These are phyloP conservation scores for Hypoxylon rubiginosum DNA, from an alignment of 2,329 filamentous ascomycete species.

Conservation along the genomic window DNA sequence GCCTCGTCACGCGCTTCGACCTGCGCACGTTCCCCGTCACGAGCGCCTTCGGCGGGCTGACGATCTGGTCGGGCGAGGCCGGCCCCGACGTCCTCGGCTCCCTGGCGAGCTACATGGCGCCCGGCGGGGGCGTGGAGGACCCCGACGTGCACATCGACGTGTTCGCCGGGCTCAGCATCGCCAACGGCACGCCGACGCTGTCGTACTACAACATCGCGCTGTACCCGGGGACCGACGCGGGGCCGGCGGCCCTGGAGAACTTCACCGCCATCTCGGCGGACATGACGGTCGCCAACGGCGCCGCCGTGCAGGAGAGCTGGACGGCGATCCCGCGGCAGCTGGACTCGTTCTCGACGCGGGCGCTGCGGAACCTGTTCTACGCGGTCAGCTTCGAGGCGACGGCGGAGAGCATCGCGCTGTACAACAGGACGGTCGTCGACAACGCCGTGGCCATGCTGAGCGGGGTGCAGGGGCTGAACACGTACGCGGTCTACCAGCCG, in stretches of 20 bases:
- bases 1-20: constrained; percentile 54
- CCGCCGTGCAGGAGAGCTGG: constrained; percentile 13
- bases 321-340: constrained; percentile 15
- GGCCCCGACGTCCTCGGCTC: constrained; percentile 24
- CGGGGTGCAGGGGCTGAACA: constrained; percentile 17
- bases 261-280: constrained; percentile 35
- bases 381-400: constrained; percentile 21
- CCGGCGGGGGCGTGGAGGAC: constrained; percentile 41
- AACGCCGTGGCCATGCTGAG: constrained; percentile 25
- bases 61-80: constrained; percentile 21
- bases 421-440: constrained; percentile 27
- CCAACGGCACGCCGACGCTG: constrained; percentile 26
- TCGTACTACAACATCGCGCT: constrained; percentile 28
- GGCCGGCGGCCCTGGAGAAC: constrained; percentile 35
- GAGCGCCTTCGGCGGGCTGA: constrained; percentile 27
- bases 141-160: constrained; percentile 37
- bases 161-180: constrained; percentile 27
- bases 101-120: constrained; percentile 35
- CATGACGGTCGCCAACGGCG: constrained; percentile 14
- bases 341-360: constrained; percentile 13
- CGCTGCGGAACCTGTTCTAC: constrained; percentile 21
- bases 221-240: constrained; percentile 21
- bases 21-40: constrained; percentile 47
- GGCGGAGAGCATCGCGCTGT: constrained; percentile 12
- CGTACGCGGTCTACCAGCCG: constrained; percentile 30